phyloP scores from a whole-genome alignment of 306 rosid species.

The Biancaea sappan region DNA sequence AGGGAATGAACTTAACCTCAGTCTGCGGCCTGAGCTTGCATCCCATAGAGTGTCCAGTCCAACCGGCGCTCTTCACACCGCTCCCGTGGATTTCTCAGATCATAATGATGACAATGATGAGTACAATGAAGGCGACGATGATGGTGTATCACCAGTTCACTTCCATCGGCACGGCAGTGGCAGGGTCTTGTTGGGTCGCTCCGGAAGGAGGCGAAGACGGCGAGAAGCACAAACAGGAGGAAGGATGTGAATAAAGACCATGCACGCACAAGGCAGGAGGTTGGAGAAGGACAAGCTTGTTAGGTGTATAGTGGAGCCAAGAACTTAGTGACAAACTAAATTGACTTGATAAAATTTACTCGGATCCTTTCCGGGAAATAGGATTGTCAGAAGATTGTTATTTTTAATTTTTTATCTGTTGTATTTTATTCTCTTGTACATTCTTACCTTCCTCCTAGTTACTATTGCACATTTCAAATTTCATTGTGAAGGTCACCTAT shows the following conservation, averaged over 20 bases:
- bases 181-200: constrained; percentile 67
- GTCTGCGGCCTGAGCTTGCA: constrained; percentile 54
- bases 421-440: constrained; percentile 45
- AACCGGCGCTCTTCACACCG: constrained; percentile 21
- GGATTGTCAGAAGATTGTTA: constrained; percentile 43
- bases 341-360: constrained; percentile 48
- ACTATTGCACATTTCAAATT: not conserved
- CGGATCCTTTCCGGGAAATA: constrained; percentile 41
- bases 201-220: constrained; percentile 78
- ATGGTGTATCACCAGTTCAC: constrained; percentile 65
- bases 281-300: constrained; percentile 54
- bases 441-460: constrained; percentile 33
- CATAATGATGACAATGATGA: constrained; percentile 47
- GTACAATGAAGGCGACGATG: constrained; percentile 38
- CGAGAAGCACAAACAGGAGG: constrained; percentile 43
- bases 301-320: constrained; percentile 54
- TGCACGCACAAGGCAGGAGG: constrained; percentile 47
- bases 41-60: constrained; percentile 46
- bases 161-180: constrained; percentile 73
- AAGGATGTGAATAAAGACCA: constrained; percentile 37
- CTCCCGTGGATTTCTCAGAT: constrained; percentile 49
- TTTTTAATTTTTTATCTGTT: constrained; percentile 28
- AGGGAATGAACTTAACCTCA: constrained; percentile 50
- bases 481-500: not conserved
- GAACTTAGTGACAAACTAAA: constrained; percentile 46